phyloP scores from a whole-genome alignment of 495 filamentous ascomycete genomes.

The Mytilinidion resinicola region DNA sequence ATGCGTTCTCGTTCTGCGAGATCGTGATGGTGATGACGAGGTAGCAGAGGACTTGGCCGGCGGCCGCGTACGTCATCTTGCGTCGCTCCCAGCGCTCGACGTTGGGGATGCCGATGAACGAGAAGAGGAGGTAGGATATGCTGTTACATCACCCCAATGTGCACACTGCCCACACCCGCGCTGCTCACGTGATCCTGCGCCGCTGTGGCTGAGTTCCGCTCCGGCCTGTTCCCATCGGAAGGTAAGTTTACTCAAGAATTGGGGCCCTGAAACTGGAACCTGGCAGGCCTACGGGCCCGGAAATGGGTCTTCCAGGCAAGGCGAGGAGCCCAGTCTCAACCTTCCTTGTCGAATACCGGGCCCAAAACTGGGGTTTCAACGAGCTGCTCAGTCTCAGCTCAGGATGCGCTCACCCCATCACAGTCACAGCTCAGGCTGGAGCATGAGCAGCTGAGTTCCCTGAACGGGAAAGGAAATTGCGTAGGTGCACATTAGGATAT shows the following conservation, averaged over 20 bases:
- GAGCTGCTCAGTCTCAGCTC: neutral
- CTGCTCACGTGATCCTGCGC: too few species aligned
- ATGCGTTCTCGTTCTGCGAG: conserved; percentile 37
- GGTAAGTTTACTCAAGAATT: too few species aligned
- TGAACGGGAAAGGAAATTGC: too few species aligned
- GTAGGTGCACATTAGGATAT: neutral
- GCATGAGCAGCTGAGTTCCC: neutral
- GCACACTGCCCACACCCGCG: too few species aligned
- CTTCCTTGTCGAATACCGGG: neutral
- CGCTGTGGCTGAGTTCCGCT: too few species aligned
- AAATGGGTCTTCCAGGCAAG: conserved; percentile 1
- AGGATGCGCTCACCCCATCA: neutral
- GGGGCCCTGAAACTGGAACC: too few species aligned
- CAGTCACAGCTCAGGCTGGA: conserved; percentile 2
- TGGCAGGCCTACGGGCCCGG: neutral
- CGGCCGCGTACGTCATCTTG: conserved; percentile 47
- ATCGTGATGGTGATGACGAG: conserved; percentile 53
- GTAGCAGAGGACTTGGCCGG: conserved; percentile 47
- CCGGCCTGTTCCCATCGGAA: too few species aligned
- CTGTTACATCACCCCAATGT: too few species aligned
- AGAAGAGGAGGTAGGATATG: conserved; percentile 46
- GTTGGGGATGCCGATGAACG: conserved; percentile 40
- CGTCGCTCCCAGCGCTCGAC: conserved; percentile 48
- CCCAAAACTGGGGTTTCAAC: neutral
- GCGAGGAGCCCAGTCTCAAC: neutral